Evolutionary conservation across 257 asterid genomes (phyloP).

Genomic region (Phtheirospermum japonicum): DNA sequence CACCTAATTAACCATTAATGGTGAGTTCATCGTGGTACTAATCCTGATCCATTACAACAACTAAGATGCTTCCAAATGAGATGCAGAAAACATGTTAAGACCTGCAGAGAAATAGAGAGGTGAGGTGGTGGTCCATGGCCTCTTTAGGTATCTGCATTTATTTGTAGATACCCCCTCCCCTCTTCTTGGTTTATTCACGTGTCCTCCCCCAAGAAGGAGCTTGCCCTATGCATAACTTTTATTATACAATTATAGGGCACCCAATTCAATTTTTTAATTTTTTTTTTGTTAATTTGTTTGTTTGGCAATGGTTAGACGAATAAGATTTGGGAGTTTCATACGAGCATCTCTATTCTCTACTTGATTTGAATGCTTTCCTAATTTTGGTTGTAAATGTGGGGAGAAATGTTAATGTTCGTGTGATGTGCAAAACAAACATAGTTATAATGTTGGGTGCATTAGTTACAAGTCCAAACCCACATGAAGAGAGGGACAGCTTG

Average conservation of each 20-base stretch:
- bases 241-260: slow-evolving; percentile 32
- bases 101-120: slow-evolving; percentile 14
- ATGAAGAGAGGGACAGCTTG: slow-evolving; percentile 39
- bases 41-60: slow-evolving; percentile 12
- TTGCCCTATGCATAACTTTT: background rate
- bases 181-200: slow-evolving; percentile 6
- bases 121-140: slow-evolving; percentile 39
- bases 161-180: slow-evolving; percentile 10
- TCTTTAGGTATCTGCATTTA: slow-evolving; percentile 23
- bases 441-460: slow-evolving; percentile 24
- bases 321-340: no score
- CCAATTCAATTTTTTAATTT: slow-evolving; percentile 28
- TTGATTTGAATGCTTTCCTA: slow-evolving; percentile 25
- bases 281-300: no score
- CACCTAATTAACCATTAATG: no score
- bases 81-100: slow-evolving; percentile 15
- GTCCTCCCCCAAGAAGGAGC: background rate
- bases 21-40: no score
- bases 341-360: no score
- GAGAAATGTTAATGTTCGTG: slow-evolving; percentile 26
- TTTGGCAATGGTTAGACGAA: no score
- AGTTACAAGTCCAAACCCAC: slow-evolving; percentile 21
- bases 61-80: slow-evolving; percentile 1
- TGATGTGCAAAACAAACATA: slow-evolving; percentile 22
- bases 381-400: slow-evolving; percentile 30